Conservation (phyloP, 2,329 filamentous ascomycete genomes). For the Colletotrichum coccodes region DNA sequence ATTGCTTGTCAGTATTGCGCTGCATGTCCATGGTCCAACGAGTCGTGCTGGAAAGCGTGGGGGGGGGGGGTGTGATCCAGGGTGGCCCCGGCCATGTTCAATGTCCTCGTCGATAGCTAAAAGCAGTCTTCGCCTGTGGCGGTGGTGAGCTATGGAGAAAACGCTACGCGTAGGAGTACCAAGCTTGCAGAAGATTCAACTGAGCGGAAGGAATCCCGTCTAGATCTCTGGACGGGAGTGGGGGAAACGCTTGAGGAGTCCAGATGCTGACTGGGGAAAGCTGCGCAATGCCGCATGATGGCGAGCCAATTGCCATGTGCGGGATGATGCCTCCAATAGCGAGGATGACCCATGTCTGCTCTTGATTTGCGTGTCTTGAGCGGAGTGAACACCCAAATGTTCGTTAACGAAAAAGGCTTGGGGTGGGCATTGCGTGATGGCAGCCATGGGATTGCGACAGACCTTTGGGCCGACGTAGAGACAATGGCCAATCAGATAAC, state of each 20-base stretch:
- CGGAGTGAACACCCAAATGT: background rate
- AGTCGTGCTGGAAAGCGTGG: constrained; percentile 10
- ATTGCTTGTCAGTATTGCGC: constrained; percentile 26
- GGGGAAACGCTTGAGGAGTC: background rate
- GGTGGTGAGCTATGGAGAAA: background rate
- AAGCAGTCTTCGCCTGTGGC: background rate
- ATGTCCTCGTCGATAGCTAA: background rate
- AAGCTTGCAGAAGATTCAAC: background rate
- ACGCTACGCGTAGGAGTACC: background rate
- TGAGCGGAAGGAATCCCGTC: constrained; percentile 17
- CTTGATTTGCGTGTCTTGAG: background rate
- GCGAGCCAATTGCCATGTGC: constrained; percentile 5
- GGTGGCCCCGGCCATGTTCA: constrained; percentile 4
- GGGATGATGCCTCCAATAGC: background rate
- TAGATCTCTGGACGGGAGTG: background rate
- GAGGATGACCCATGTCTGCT: background rate
- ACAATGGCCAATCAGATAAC: constrained; percentile 17
- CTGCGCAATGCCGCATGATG: background rate
- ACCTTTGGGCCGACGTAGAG: background rate
- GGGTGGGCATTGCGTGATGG: constrained; percentile 30
- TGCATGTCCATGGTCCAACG: background rate
- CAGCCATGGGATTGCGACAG: constrained; percentile 34
- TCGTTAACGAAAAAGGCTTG: constrained; percentile 13
- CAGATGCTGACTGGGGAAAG: background rate
- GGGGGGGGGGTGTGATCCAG: constrained; percentile 17